Conservation (phyloP, 1,284 basidiomycete genomes). For the Schizophyllum amplum region DNA sequence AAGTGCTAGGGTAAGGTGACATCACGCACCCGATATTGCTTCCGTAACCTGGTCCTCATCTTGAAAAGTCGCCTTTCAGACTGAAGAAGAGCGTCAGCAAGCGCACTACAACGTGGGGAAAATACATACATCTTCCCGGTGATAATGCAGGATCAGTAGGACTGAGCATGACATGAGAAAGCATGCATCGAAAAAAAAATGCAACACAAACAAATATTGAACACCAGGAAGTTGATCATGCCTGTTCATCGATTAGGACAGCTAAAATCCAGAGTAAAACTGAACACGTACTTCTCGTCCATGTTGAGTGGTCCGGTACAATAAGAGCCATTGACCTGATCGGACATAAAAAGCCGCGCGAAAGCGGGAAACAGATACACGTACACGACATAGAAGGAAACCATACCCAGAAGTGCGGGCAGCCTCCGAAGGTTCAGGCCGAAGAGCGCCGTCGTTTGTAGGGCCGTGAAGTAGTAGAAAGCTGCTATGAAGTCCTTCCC, state of each 20-base stretch:
- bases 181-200: too few relatives aligned
- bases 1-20: background rate
- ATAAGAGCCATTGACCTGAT: constrained; percentile 36
- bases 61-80: constrained; percentile 36
- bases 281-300: constrained; percentile 41
- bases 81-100: constrained; percentile 17
- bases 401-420: constrained; percentile 52
- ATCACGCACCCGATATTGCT: constrained; percentile 42
- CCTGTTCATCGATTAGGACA: constrained; percentile 24
- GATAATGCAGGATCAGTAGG: constrained; percentile 51
- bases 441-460: constrained; percentile 73
- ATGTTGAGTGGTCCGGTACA: constrained; percentile 41
- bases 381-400: constrained; percentile 53
- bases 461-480: constrained; percentile 60
- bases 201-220: constrained; percentile 47
- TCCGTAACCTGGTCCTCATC: constrained; percentile 55
- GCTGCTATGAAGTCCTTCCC: constrained; percentile 50
- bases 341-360: background rate
- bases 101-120: background rate
- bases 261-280: constrained; percentile 1
- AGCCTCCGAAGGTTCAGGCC: constrained; percentile 65
- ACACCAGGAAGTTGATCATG: constrained; percentile 60
- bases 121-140: constrained; percentile 33
- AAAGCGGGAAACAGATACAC: constrained; percentile 17
- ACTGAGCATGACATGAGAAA: constrained; percentile 17